Conservation (phyloP, 2,329 filamentous ascomycete genomes). For the Stemphylium lycopersici region DNA sequence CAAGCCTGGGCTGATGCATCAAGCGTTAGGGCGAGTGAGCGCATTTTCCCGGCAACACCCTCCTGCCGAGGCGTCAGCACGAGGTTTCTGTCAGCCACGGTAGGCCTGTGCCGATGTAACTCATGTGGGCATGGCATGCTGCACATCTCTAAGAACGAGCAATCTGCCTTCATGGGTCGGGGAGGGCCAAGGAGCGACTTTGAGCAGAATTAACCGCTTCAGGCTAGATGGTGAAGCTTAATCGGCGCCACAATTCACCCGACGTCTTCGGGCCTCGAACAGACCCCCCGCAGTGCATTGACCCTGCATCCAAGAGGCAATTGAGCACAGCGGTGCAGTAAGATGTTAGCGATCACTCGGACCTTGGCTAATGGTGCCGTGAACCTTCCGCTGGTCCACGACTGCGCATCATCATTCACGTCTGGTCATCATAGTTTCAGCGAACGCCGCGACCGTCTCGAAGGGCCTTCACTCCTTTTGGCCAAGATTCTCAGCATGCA, state of each 20-base stretch:
- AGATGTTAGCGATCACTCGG: conserved; percentile 16
- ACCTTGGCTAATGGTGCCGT: conserved; percentile 19
- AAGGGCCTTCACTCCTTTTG: neutral
- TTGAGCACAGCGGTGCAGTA: conserved; percentile 17
- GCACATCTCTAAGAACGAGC: conserved; percentile 4
- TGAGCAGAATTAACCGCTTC: conserved; percentile 37
- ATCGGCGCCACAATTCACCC: conserved; percentile 16
- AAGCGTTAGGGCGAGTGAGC: conserved; percentile 30
- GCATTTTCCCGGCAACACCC: conserved; percentile 3
- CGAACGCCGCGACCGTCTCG: neutral
- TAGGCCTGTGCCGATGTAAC: conserved; percentile 12
- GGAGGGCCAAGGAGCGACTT: conserved; percentile 29
- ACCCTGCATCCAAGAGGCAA: conserved; percentile 15
- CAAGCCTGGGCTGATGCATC: conserved; percentile 41
- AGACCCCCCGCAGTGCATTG: conserved; percentile 8
- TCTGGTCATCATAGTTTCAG: neutral
- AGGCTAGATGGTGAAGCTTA: conserved; percentile 26
- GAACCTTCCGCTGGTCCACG: neutral
- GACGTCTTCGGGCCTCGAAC: conserved; percentile 6
- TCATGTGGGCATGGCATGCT: conserved; percentile 11
- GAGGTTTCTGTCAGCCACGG: conserved; percentile 7
- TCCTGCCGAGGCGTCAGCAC: neutral
- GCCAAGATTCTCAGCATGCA: conserved; percentile 7
- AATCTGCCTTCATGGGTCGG: conserved; percentile 21
- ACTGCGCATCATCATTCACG: neutral